Evolutionary conservation across 2,329 filamentous ascomycete genomes (phyloP).

Genomic region (Hawksworthiomyces lignivorus): DNA sequence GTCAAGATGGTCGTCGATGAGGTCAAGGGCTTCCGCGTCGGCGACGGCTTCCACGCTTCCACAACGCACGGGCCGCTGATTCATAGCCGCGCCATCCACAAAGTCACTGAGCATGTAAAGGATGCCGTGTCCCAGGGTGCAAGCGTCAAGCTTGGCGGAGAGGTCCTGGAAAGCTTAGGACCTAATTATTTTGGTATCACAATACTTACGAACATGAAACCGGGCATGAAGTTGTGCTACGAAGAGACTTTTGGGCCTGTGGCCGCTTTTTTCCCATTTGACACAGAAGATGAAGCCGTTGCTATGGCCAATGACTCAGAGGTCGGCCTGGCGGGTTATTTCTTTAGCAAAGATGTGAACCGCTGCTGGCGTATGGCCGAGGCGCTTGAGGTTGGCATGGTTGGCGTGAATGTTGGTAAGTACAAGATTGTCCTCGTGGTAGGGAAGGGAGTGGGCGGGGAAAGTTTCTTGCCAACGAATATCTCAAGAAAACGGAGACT

Average conservation of each 20-base stretch:
- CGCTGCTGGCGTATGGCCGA: constrained; percentile 36
- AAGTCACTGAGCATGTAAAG: constrained; percentile 70
- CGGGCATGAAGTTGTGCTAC: constrained; percentile 52
- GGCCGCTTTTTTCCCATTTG: constrained; percentile 68
- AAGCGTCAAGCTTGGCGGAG: constrained; percentile 66
- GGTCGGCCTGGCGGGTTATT: constrained; percentile 68
- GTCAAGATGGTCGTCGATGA: constrained; percentile 60
- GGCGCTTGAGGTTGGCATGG: constrained; percentile 38
- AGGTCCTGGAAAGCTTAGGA: constrained; percentile 65
- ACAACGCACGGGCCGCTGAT: constrained; percentile 78
- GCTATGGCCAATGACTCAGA: constrained; percentile 62
- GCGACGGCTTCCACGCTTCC: constrained; percentile 60
- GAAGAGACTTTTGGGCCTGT: constrained; percentile 81
- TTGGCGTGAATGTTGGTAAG: neutral
- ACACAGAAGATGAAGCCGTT: constrained; percentile 63
- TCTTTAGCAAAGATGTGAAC: constrained; percentile 68
- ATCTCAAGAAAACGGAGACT: no score
- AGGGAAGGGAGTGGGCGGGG: no score
- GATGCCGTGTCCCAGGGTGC: constrained; percentile 74
- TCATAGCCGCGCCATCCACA: constrained; percentile 70
- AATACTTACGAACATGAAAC: constrained; percentile 64
- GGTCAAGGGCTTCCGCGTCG: constrained; percentile 66
- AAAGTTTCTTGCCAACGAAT: no score
- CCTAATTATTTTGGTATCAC: constrained; percentile 85
- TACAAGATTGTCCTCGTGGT: no score